Percentiles rank a stretch among this genome's conserved stretches.
phyloP scores from a whole-genome alignment of 2,329 filamentous ascomycete species.

The Zymoseptoria pseudotritici region DNA sequence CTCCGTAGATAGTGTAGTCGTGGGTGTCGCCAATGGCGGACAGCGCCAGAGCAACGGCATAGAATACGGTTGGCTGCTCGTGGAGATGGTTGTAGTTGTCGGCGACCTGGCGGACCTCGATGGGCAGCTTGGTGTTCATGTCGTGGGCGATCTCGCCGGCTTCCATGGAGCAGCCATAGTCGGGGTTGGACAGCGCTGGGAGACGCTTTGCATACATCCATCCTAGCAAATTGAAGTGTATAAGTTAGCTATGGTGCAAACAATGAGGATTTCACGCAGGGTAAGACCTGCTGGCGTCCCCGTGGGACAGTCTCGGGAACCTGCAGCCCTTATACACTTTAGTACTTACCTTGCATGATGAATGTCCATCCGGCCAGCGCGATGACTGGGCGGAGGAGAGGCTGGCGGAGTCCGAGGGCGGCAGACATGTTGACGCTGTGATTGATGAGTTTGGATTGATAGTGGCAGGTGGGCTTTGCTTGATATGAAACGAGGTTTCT shows the following conservation, averaged over 20 bases:
- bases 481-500: too few relatives aligned
- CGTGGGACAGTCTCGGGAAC: too few relatives aligned
- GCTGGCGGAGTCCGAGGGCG: conserved; percentile 5
- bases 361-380: conserved; percentile 35
- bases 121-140: conserved; percentile 12
- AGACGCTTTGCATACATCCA: conserved; percentile 35
- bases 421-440: conserved; percentile 1
- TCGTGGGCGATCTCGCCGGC: conserved; percentile 6
- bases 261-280: too few relatives aligned
- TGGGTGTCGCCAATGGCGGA: conserved; percentile 18
- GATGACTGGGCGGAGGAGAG: conserved; percentile 12
- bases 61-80: conserved; percentile 36
- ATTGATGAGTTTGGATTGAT: neutral
- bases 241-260: too few relatives aligned
- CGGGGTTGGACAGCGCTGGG: conserved; percentile 22
- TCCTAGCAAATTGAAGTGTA: conserved; percentile 21
- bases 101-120: conserved; percentile 20
- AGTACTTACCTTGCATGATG: conserved; percentile 2
- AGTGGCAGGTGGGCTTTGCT: too few relatives aligned
- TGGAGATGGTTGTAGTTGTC: conserved; percentile 38
- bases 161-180: conserved; percentile 19
- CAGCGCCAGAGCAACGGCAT: conserved; percentile 29
- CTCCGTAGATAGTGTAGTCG: conserved; percentile 26
- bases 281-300: too few relatives aligned
- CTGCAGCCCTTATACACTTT: too few relatives aligned